Evolutionary conservation across 1,139 yeast species (phyloP).

Genomic region (Eremothecium gossypii): DNA sequence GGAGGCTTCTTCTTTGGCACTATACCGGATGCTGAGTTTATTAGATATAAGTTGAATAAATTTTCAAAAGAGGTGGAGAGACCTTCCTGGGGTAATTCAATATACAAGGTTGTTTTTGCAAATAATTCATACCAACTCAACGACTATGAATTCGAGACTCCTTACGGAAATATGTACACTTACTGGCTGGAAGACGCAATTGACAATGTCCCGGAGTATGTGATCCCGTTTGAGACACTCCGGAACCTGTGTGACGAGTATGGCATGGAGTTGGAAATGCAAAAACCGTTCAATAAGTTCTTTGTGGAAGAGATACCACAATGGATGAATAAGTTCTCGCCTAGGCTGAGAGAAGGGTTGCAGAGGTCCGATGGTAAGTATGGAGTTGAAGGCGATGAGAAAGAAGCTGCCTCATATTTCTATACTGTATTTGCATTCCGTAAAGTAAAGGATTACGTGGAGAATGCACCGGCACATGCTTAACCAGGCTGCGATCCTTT

Average conservation of each 20-base stretch:
- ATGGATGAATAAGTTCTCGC: slow-evolving; percentile 50
- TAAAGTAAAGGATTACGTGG: slow-evolving; percentile 25
- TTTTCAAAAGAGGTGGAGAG: slow-evolving; percentile 40
- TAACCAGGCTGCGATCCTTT: too few species aligned
- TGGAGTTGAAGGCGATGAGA: slow-evolving; percentile 84
- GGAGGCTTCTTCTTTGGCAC: slow-evolving; percentile 93
- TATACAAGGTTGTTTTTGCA: slow-evolving; percentile 73
- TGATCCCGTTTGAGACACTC: slow-evolving; percentile 90
- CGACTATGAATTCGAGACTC: slow-evolving; percentile 60
- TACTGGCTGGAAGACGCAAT: slow-evolving; percentile 88
- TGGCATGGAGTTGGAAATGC: slow-evolving; percentile 61
- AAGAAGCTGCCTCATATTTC: slow-evolving; percentile 67
- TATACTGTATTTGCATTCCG: slow-evolving; percentile 30
- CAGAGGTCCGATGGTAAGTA: slow-evolving; percentile 66
- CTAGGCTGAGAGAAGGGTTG: slow-evolving; percentile 61
- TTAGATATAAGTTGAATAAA: slow-evolving; percentile 51
- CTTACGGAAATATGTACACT: slow-evolving; percentile 76
- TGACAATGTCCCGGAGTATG: slow-evolving; percentile 92
- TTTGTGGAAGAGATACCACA: slow-evolving; percentile 71
- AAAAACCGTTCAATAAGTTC: slow-evolving; percentile 72
- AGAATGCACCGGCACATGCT: neutral
- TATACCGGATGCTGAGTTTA: slow-evolving; percentile 84
- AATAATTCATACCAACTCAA: slow-evolving; percentile 52
- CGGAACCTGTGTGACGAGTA: slow-evolving; percentile 77
- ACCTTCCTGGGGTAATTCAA: slow-evolving; percentile 69